phyloP scores from a whole-genome alignment of 2,329 filamentous ascomycete species.

The Curvularia sp. region DNA sequence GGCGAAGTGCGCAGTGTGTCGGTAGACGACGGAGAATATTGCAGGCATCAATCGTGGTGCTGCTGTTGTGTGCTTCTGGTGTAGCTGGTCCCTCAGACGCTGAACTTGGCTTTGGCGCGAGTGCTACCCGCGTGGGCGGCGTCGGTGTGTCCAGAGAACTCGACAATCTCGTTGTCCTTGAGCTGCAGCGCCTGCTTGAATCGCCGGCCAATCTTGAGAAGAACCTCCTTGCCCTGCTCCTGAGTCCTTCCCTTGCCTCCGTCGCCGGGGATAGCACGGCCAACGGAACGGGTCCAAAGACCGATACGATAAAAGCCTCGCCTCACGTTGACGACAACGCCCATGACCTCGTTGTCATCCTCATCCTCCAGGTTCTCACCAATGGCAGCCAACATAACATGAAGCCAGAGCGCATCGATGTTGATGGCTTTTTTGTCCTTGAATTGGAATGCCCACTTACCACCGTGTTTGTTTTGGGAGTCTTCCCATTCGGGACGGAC shows the following conservation, averaged over 20 bases:
- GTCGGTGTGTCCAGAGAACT: slow-evolving; percentile 97
- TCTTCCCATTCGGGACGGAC: slow-evolving; percentile 99
- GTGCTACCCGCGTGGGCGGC: slow-evolving; percentile 92
- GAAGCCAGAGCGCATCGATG: slow-evolving; percentile 95
- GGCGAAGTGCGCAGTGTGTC: slow-evolving; percentile 18
- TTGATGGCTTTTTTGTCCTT: slow-evolving; percentile 92
- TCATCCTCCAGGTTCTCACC: slow-evolving; percentile 97
- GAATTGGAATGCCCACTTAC: slow-evolving; percentile 98
- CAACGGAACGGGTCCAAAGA: slow-evolving; percentile 94
- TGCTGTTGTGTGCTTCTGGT: slow-evolving; percentile 10
- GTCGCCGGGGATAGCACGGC: slow-evolving; percentile 78
- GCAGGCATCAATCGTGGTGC: slow-evolving; percentile 10
- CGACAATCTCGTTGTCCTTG: slow-evolving; percentile 76
- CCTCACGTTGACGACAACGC: slow-evolving; percentile 97
- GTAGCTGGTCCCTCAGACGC: slow-evolving; percentile 64
- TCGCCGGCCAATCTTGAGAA: slow-evolving; percentile 81
- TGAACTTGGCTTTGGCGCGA: slow-evolving; percentile 92
- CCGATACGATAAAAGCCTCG: slow-evolving; percentile 98
- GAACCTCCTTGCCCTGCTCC: slow-evolving; percentile 84
- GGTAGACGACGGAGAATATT: slow-evolving; percentile 13
- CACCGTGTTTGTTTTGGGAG: slow-evolving; percentile 96
- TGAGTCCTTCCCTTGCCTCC: slow-evolving; percentile 77
- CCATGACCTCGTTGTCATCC: slow-evolving; percentile 96
- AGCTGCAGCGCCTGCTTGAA: slow-evolving; percentile 94
- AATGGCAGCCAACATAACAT: slow-evolving; percentile 95